phyloP scores from a whole-genome alignment of 73 alveolate genomes.

The Blepharisma japonicum region DNA sequence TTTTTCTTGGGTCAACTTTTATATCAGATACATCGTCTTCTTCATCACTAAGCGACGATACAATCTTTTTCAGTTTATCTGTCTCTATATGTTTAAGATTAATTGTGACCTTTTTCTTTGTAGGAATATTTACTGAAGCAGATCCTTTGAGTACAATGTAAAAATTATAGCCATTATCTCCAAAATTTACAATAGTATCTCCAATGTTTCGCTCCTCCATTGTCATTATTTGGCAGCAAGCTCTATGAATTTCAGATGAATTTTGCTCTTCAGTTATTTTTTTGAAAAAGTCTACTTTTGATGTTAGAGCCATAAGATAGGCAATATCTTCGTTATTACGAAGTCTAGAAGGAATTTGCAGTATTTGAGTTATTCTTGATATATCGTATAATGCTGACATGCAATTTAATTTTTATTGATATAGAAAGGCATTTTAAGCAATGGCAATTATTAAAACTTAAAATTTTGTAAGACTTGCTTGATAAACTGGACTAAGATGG shows the following conservation, averaged over 20 bases:
- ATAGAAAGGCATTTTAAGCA: too few relatives aligned
- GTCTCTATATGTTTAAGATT: not conserved
- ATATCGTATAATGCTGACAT: too few relatives aligned
- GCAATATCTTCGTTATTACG: not conserved
- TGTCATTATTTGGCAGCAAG: not conserved
- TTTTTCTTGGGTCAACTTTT: too few relatives aligned
- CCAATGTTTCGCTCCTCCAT: not conserved
- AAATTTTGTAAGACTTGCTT: too few relatives aligned
- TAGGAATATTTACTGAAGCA: not conserved
- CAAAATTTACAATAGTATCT: constrained; percentile 6
- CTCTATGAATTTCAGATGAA: not conserved
- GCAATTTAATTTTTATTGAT: too few relatives aligned
- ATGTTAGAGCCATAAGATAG: not conserved
- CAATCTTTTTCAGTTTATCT: not conserved
- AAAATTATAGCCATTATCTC: not conserved
- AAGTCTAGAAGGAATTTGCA: not conserved
- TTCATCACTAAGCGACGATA: too few relatives aligned
- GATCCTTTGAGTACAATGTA: not conserved
- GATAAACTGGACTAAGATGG: too few relatives aligned
- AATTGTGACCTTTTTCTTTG: not conserved
- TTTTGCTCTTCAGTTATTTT: constrained; percentile 11
- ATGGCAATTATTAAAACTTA: too few relatives aligned
- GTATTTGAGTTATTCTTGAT: not conserved
- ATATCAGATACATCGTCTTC: too few relatives aligned
- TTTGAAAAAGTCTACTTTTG: constrained; percentile 9